These are phyloP conservation scores for Malassezia sympodialis DNA, from an alignment of 1,284 basidiomycete genomes.

Conservation along the genomic window DNA sequence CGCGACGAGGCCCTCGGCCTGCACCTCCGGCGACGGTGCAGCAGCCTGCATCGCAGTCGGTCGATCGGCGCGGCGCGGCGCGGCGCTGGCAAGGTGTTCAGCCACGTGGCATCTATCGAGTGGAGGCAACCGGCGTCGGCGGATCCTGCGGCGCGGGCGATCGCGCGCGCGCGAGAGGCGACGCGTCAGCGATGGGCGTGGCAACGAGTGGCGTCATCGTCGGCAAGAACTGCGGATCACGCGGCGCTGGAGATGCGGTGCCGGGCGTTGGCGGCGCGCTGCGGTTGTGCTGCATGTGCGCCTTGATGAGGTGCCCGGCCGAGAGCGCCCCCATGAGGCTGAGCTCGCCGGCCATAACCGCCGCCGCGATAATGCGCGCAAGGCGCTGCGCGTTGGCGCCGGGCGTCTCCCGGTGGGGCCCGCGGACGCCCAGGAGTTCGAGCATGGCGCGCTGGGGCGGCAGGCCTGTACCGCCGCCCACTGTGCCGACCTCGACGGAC, in stretches of 20 bases:
- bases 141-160: background rate
- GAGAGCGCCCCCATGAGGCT: conserved; percentile 43
- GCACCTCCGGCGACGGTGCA: conserved; percentile 14
- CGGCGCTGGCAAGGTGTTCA: too few relatives aligned
- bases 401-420: conserved; percentile 36
- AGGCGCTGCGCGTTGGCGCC: conserved; percentile 46
- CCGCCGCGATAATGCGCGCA: conserved; percentile 44
- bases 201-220: conserved; percentile 18
- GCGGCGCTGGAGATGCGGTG: conserved; percentile 28
- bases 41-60: background rate
- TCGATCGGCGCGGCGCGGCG: background rate
- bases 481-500: conserved; percentile 56
- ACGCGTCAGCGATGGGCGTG: conserved; percentile 5
- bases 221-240: conserved; percentile 8
- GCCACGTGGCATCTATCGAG: background rate
- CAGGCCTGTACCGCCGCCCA: conserved; percentile 73
- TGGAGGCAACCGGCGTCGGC: background rate
- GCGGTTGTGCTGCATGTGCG: conserved; percentile 48
- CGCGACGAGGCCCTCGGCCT: conserved; percentile 10
- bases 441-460: conserved; percentile 43
- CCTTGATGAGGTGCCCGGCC: conserved; percentile 46
- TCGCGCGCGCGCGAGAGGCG: background rate
- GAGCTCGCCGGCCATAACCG: conserved; percentile 47
- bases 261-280: conserved; percentile 42
- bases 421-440: conserved; percentile 44